A percentile compares a stretch with the other conserved stretches of the same genome.
phyloP scores from a whole-genome alignment of 495 filamentous ascomycete genomes.

The Cairneyella variabilis region DNA sequence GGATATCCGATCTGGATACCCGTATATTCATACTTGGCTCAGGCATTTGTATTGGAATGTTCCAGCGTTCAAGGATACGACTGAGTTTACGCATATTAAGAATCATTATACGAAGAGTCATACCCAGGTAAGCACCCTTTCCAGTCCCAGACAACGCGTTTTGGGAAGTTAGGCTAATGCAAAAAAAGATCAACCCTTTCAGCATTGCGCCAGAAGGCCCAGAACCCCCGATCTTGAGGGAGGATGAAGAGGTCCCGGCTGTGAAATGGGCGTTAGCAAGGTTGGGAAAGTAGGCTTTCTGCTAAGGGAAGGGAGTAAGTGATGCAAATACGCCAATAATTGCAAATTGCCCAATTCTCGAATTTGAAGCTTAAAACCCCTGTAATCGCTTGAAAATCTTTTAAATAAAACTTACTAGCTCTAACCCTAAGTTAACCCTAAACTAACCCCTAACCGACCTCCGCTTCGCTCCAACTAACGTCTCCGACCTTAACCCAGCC shows the following conservation, averaged over 20 bases:
- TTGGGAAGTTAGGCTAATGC: background rate
- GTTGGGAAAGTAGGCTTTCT: no score
- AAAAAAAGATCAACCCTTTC: conserved; percentile 34
- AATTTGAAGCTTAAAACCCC: no score
- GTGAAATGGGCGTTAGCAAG: background rate
- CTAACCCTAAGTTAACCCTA: no score
- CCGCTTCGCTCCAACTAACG: no score
- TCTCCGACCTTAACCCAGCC: no score
- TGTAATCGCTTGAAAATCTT: no score
- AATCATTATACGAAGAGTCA: conserved; percentile 50
- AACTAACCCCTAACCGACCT: no score
- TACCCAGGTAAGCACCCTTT: conserved; percentile 29
- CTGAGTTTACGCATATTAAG: conserved; percentile 56
- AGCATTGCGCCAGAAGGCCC: conserved; percentile 63
- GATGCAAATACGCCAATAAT: no score
- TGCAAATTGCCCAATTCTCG: no score
- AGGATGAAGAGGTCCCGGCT: conserved; percentile 2
- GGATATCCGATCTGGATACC: conserved; percentile 77
- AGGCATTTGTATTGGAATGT: conserved; percentile 66
- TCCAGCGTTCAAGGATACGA: conserved; percentile 62
- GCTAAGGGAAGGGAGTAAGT: no score
- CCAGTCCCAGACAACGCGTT: background rate
- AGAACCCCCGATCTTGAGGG: conserved; percentile 51
- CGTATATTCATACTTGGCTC: conserved; percentile 63
- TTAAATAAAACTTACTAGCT: no score